Evolutionary conservation across 371 early-diverging fungal species (phyloP), one percentile per base, ranked within the genome.

Genomic region (Dipsacomyces acuminosporus): DNA sequence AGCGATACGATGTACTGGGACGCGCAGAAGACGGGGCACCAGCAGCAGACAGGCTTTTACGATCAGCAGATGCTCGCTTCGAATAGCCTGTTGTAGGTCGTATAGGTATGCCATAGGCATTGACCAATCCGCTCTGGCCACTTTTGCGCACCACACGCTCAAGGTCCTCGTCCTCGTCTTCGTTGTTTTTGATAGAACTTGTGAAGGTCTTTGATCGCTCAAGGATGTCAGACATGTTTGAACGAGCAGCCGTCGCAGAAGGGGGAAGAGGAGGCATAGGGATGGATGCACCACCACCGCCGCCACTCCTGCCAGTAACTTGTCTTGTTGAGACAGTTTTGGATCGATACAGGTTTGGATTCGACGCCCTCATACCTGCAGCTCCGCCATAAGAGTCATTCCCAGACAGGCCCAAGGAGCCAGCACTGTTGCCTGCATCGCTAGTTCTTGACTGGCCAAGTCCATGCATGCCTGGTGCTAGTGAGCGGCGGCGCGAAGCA

Each of bases 61-160:
- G 61, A 34, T 56, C 58, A 23, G 49, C 51, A 5, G 49, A 56
- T 5, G 59, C 30, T 5, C 58, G 47, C 51, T 36, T 54, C 17
- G 54, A 45, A 45, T 58, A 51, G 0, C 51, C 54, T 0, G 59
- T 69, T 8, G 60, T 56, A 1, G 64, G 59, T 3, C 64, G 54
- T 20, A 42, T 57, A 1, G 71, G 56, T 14, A 73, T 53, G 2
- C 73, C 72, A 25, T 73, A 73, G 5, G 65, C 61, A 34, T 73
- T 71, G 46, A 72, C 60, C 14, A 71, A 48, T n/a, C 51, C 71
- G 38, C 61, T 45, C 45, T 59, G 56, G n/a, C 56, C 61, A 0
- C 51, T 43, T 43, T 51, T 52, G 45, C 73, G 63, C 41, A 72
- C 69, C 4, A 72, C 69, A 40, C 56, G 63, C 57, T 72, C 64